Base-by-base conservation (phyloP, 495 filamentous ascomycete species). In the Penicillium silybi region DNA sequence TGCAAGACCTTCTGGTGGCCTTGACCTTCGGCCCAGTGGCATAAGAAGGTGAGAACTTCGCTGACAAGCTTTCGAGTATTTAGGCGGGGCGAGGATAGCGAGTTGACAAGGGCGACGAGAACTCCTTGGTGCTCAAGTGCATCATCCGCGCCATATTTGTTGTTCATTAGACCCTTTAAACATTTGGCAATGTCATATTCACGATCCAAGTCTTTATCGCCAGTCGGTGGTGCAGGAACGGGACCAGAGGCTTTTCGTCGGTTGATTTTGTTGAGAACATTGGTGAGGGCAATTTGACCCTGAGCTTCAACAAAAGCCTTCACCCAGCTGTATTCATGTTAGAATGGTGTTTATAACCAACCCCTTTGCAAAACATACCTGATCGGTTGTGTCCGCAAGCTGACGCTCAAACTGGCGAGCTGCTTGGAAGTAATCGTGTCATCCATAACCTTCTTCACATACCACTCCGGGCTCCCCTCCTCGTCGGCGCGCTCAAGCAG, bases 151-250 rank as follows among this genome's bases (percentile, higher is more conserved):
- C 93, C 93, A 70, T 92, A 97, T 63, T 96, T 96, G 79, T 95
- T 98, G 80, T 98, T 98, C 87, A 97, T 95, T 42, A 97, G 69
- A 42, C 90, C 89, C 71, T 97, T 98, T 44, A 98, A 68, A 71
- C 95, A 97, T 72, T 98, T 98, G 53, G 95, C 82, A 58, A 98
- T 96, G 62, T 97, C 93, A 69, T 97, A 97, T 72, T 98, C 93
- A 46, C 87, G 84, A 58, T 98, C 93, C 43, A 95, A 73, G 61
- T 96, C 90, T 66, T 90, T 92, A 55, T 96, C 90, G 18, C 84
- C 79, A 27, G 71, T 71, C 10, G 84, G 79, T 6, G 85, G 82
- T 25, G 84, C 83, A 23, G 79, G 79, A 8, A 84, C 76, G 16
- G 85, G 86, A 6, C 91, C 91, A 54, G 86, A 78, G 15, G 80